Evolutionary conservation across 2,329 filamentous ascomycete species (phyloP).

Genomic region (Colletotrichum falcatum): DNA sequence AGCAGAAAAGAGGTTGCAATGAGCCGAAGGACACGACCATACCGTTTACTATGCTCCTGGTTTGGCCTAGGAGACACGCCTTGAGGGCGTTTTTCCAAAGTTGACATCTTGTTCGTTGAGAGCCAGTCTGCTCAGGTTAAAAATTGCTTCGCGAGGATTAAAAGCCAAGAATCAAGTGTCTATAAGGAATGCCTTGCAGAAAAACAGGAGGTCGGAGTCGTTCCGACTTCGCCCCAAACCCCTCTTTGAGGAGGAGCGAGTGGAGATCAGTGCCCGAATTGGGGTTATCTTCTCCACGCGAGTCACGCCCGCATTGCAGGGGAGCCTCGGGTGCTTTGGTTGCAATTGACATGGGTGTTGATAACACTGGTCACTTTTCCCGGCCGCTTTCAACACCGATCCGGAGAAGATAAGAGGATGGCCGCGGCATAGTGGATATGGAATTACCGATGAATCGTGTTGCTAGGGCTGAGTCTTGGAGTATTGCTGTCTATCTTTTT

Average conservation of each 20-base stretch:
- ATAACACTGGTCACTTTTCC: conserved; percentile 25
- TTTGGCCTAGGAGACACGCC: neutral
- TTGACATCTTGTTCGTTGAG: neutral
- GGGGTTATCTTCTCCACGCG: conserved; percentile 11
- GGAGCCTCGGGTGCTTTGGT: neutral
- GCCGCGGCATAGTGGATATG: neutral
- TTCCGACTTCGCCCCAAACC: conserved; percentile 32
- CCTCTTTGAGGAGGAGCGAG: conserved; percentile 10
- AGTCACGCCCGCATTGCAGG: conserved; percentile 10
- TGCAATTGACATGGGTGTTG: conserved; percentile 24
- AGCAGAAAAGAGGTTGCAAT: conserved; percentile 14
- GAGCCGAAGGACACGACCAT: conserved; percentile 2
- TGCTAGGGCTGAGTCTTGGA: neutral
- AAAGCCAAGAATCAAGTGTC: neutral
- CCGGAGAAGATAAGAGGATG: conserved; percentile 27
- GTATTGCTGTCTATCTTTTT: neutral
- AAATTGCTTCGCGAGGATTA: too few species aligned
- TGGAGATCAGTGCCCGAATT: conserved; percentile 23
- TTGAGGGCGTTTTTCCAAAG: neutral
- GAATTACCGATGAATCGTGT: neutral
- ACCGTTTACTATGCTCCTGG: neutral
- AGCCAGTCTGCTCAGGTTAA: neutral
- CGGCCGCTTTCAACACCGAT: conserved; percentile 22
- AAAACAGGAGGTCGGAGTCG: conserved; percentile 16
- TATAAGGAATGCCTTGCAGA: conserved; percentile 2